Evolutionary conservation across 148 eudicot genomes (phyloP), one percentile per base, ranked within the genome.

Genomic region (Chenopodium album): DNA sequence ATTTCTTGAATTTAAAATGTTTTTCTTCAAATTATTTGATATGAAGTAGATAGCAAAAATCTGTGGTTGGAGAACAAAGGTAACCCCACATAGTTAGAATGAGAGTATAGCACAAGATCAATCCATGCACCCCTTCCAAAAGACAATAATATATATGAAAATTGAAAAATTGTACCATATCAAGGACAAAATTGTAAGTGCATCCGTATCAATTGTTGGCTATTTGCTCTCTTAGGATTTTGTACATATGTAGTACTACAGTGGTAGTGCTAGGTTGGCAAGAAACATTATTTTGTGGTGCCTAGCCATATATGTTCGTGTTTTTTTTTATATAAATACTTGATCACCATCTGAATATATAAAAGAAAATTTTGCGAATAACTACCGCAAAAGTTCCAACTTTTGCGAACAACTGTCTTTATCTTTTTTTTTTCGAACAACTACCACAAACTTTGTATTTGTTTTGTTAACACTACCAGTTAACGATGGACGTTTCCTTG

Each of bases 261-360:
- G 44, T 76, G 9, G 62, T 29, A 31, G 22, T 76, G 80, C 20
- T 41, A 19, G 80, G 72, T 78, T 26, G 80, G 73, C 52, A 70
- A 44, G 41, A 47, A 78, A 66, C 80, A 76, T 76, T 46, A 8
- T 2, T 28, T 69, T 10, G 37, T 17, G 20, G 34, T 69, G 46
- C 72, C n/a, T 67, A 56, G 17, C 22, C 17, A 56, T 41, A 41
- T 41, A 56, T 17, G 8, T 41, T 6, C 44, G 7, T 41, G 44
- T 41, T 41, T 5, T 41, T 41, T 41, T 6, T 23, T 23, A 23
- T 23, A 41, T 4, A 5, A 4, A 6, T 41, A 41, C 8, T 41
- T 0, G 44, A 41, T 41, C 8, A 41, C 7, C 44, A 5, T 34
- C 6, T 34, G 41, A 34, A 34, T 34, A 23, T 23, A 23, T 23